Evolutionary conservation across 805 yeast genomes (phyloP).

Genomic region (Metschnikowia vanudenii): DNA sequence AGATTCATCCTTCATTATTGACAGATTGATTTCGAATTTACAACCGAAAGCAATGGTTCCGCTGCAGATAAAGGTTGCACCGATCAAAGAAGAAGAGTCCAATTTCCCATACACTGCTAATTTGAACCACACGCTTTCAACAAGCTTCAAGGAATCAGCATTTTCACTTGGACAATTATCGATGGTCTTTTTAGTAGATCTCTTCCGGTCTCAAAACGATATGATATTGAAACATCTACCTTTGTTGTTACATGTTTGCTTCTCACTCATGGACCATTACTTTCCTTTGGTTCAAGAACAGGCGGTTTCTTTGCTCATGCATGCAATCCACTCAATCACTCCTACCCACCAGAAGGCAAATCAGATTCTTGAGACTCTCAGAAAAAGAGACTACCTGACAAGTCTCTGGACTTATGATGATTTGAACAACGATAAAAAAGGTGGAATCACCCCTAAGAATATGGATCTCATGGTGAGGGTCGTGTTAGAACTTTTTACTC

Average conservation of each 20-base stretch:
- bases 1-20: slow-evolving; percentile 49
- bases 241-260: slow-evolving; percentile 70
- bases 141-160: slow-evolving; percentile 63
- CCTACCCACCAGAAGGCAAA: slow-evolving; percentile 53
- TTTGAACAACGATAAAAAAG: slow-evolving; percentile 62
- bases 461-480: slow-evolving; percentile 76
- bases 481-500: slow-evolving; percentile 55
- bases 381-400: slow-evolving; percentile 47
- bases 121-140: slow-evolving; percentile 53
- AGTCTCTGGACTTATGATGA: slow-evolving; percentile 85
- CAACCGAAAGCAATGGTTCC: slow-evolving; percentile 93
- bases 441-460: slow-evolving; percentile 80
- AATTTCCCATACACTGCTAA: slow-evolving; percentile 73
- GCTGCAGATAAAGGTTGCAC: slow-evolving; percentile 37
- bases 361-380: slow-evolving; percentile 55
- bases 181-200: slow-evolving; percentile 78
- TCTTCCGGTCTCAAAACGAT: slow-evolving; percentile 66
- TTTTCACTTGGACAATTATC: slow-evolving; percentile 89
- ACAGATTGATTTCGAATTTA: slow-evolving; percentile 63
- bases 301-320: slow-evolving; percentile 72
- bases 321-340: slow-evolving; percentile 64
- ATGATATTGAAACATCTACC: slow-evolving; percentile 62
- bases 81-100: slow-evolving; percentile 24
- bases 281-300: slow-evolving; percentile 79
- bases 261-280: slow-evolving; percentile 86